Evolutionary conservation across 2,329 filamentous ascomycete species (phyloP), one percentile per base, ranked within the genome.

Genomic region (Neofusicoccum kwambonambiense): DNA sequence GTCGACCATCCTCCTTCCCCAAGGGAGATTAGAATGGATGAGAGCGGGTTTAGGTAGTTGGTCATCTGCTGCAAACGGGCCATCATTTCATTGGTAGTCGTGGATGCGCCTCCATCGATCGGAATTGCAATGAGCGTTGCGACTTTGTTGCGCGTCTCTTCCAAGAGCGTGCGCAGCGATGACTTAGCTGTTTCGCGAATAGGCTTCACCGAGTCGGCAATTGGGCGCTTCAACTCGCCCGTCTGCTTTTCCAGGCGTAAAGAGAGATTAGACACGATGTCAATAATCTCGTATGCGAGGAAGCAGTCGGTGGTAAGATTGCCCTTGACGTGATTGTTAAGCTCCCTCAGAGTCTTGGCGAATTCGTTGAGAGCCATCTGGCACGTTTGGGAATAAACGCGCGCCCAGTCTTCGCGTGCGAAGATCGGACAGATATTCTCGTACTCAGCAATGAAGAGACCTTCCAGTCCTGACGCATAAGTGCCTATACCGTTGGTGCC

Each of bases 251-350:
- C 94, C 3, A 99, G 81, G 44, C 90, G 89, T 64, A 89, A 89
- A 2, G 92, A 93, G 54, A 97, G 83, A 12, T 85, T 86, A 0
- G 92, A 91, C 52, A 98, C 87, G 66, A 97, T 91, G 72, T 97
- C 94, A 37, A 96, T 91, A 37, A 98, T 91, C 75, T 99, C 95
- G 75, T 96, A 99, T 7, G 93, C 93, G 56, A 99, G 85, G 75
- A 92, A 98, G 77, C 94, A 98, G 76, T 99, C 95, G 0, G 92
- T 97, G 69, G 88, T 86, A 44, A 97, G 81, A 73, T 97, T 93
- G 45, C 86, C 82, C 74, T 93, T 93, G 77, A 98, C 93, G 73
- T 97, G 93, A 57, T 87, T 85, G 76, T 98, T 97, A 37, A 99
- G 83, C 72, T 98, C 94, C 34, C 91, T 87, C 62, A 98, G 78